Evolutionary conservation across 1,139 yeast species (phyloP).

Genomic region (Diutina rugosa): DNA sequence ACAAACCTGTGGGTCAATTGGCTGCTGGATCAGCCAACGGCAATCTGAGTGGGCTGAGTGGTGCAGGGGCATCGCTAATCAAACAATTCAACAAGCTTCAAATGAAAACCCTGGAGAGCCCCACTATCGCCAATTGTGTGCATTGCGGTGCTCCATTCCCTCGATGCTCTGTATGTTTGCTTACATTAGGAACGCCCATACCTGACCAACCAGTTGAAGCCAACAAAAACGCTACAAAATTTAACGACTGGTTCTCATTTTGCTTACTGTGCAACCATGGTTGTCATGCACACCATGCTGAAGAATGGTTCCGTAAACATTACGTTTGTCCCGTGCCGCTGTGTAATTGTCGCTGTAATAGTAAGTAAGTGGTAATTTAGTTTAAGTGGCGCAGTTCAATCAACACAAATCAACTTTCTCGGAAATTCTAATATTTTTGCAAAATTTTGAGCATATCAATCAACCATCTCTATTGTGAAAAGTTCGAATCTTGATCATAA

Average conservation of each 20-base stretch:
- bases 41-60: constrained; percentile 2
- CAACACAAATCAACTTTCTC: no score
- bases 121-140: constrained; percentile 43
- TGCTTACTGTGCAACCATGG: constrained; percentile 90
- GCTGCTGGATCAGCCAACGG: neutral
- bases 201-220: constrained; percentile 35
- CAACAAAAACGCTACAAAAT: constrained; percentile 17
- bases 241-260: constrained; percentile 57
- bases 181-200: constrained; percentile 67
- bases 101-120: constrained; percentile 6
- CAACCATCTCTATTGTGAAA: no score
- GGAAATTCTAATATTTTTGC: no score
- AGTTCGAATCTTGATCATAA: no score
- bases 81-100: constrained; percentile 26
- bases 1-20: neutral
- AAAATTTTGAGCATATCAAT: no score
- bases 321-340: constrained; percentile 91
- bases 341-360: constrained; percentile 72
- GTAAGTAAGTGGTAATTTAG: constrained; percentile 11
- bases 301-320: constrained; percentile 87
- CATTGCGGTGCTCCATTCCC: constrained; percentile 88
- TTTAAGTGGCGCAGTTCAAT: neutral
- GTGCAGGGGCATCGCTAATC: constrained; percentile 11
- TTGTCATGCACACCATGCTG: constrained; percentile 89
- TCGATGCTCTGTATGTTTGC: constrained; percentile 76